Base-by-base conservation (phyloP, 305 asterid species). In the Fraxinus sp. region DNA sequence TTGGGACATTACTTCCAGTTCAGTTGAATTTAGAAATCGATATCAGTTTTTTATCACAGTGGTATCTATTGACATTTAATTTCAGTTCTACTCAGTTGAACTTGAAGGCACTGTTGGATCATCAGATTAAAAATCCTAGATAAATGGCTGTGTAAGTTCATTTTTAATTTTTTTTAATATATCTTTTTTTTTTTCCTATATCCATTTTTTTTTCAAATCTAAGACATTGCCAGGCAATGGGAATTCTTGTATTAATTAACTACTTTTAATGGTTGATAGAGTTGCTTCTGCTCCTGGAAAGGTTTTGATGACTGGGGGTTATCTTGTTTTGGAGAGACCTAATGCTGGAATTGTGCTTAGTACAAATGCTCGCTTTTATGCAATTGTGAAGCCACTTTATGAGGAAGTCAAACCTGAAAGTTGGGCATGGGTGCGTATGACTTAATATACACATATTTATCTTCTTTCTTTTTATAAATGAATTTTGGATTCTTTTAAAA, bases 231-330 rank as follows among this genome's bases (percentile, higher is more conserved):
- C 9, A 26, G 75, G 14, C 22, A 30, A 28, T 68, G 75, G 18
- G 36, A 14, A 68, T 11, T 26, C 32, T 28, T 68, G 37, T 70
- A 22, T 22, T 22, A 62, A 62, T 26, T 81, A 32, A 72, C 78
- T 83, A 80, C 73, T 77, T 77, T 83, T 87, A 81, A 68, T 88
- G 77, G 39, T 84, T 84, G 75, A 74, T 52, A 96, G 98, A 86
- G 93, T 93, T 86, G 96, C 96, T 79, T 96, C 99, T 85, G 97
- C 98, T 85, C 99, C 98, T 66, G 99, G 99, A 70, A 95, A 96
- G 91, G 98, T 96, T 86, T 87, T 95, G 92, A 92, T 96, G 93
- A 96, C 98, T 0, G 99, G 99, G 18, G 98, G 98, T 32, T 96
- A 96, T 90, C 97, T 96, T 84, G 87, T 96, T 77, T 81, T 96